These are phyloP conservation scores for Malus hybrid DNA, from an alignment of 331 rosid species.

Conservation along the genomic window DNA sequence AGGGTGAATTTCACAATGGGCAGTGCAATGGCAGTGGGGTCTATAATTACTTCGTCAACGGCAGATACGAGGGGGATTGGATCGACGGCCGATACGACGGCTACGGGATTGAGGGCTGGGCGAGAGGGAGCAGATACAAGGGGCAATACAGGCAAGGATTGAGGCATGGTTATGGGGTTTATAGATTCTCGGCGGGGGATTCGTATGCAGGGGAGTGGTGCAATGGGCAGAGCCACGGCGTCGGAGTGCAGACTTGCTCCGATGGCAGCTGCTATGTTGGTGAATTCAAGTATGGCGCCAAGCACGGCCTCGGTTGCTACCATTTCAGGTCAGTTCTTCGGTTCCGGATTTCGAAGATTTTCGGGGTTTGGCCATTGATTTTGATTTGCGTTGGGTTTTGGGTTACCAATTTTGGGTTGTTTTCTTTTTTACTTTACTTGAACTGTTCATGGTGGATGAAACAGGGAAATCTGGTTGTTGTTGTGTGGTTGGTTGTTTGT, in stretches of 20 bases:
- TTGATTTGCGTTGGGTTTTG: neutral
- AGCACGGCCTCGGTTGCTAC: conserved; percentile 93
- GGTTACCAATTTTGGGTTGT: neutral
- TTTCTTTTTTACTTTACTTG: neutral
- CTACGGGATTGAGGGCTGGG: conserved; percentile 91
- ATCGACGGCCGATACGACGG: conserved; percentile 87
- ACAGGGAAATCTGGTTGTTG: neutral
- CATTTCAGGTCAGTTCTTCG: conserved; percentile 62
- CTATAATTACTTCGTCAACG: conserved; percentile 76
- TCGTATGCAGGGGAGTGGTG: conserved; percentile 88
- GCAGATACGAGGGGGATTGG: conserved; percentile 95
- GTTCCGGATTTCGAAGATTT: neutral
- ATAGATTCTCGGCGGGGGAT: conserved; percentile 81
- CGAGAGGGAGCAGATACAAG: conserved; percentile 75
- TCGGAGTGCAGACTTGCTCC: conserved; percentile 88
- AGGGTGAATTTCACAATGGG: conserved; percentile 88
- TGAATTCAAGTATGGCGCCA: conserved; percentile 79
- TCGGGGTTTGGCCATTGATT: neutral
- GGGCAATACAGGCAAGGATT: conserved; percentile 81
- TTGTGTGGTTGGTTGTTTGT: neutral
- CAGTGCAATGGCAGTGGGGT: conserved; percentile 87
- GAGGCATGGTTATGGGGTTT: conserved; percentile 83
- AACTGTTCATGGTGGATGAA: neutral
- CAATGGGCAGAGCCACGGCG: conserved; percentile 93
- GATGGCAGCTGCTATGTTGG: conserved; percentile 89